These are phyloP conservation scores for Gamsiella multidivaricata DNA, from an alignment of 192 early-diverging fungal species.

Conservation along the genomic window DNA sequence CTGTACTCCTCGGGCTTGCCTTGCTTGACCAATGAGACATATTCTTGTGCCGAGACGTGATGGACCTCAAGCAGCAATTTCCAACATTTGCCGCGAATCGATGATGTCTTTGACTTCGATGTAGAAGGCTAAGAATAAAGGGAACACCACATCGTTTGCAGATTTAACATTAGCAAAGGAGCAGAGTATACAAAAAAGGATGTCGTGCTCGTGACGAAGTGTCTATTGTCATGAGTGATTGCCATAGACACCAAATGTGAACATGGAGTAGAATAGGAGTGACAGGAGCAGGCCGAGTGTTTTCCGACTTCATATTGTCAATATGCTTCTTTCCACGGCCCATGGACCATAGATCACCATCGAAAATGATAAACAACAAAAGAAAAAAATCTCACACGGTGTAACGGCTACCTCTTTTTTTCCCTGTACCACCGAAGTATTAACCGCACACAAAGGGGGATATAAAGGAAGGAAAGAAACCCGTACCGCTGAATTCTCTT, in stretches of 20 bases:
- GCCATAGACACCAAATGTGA: neutral
- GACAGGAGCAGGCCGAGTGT: too few relatives aligned
- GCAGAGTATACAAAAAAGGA: too few relatives aligned
- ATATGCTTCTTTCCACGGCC: too few relatives aligned
- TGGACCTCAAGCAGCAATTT: constrained; percentile 80
- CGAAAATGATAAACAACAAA: too few relatives aligned
- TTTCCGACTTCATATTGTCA: too few relatives aligned
- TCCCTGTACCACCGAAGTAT: constrained; percentile 21
- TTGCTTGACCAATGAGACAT: constrained; percentile 73
- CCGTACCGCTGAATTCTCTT: neutral
- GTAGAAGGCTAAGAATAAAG: neutral
- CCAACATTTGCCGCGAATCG: constrained; percentile 73
- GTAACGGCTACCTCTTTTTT: constrained; percentile 14
- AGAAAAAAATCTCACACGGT: constrained; percentile 27
- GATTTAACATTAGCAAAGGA: too few relatives aligned
- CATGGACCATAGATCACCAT: too few relatives aligned
- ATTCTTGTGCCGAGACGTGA: constrained; percentile 76
- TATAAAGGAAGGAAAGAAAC: neutral
- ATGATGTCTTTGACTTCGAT: neutral
- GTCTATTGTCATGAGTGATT: too few relatives aligned
- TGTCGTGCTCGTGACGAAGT: too few relatives aligned
- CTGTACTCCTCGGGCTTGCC: constrained; percentile 78
- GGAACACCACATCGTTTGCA: too few relatives aligned
- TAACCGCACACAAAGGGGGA: neutral
- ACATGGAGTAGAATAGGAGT: too few relatives aligned